Conservation (phyloP, 495 filamentous ascomycete species). For the Hamigera avellanea region DNA sequence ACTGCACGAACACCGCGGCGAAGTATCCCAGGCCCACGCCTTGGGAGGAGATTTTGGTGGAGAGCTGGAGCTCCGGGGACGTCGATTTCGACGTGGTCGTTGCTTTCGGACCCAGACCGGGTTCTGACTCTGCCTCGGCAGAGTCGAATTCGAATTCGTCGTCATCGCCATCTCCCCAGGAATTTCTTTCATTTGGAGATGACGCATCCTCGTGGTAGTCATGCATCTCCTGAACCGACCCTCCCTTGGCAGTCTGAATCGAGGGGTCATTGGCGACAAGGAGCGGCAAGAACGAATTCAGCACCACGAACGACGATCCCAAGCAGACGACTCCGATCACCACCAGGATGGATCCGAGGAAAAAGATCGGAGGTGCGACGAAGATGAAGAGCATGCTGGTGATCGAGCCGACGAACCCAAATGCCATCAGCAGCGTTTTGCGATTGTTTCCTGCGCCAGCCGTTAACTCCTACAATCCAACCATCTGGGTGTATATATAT, state of each 20-base stretch:
- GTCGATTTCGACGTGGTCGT: slow-evolving; percentile 12
- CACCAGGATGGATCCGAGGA: slow-evolving; percentile 66
- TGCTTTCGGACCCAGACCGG: neutral
- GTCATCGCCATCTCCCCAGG: neutral
- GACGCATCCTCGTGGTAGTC: slow-evolving; percentile 7
- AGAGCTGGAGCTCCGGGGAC: slow-evolving; percentile 58
- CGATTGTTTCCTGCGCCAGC: slow-evolving; percentile 26
- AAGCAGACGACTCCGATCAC: slow-evolving; percentile 70
- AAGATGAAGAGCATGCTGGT: slow-evolving; percentile 79
- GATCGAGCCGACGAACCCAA: slow-evolving; percentile 66
- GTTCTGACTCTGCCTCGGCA: slow-evolving; percentile 4
- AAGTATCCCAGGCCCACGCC: slow-evolving; percentile 74
- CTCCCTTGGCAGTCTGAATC: slow-evolving; percentile 17
- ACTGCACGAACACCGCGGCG: slow-evolving; percentile 65
- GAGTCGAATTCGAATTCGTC: slow-evolving; percentile 1
- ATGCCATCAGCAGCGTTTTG: slow-evolving; percentile 66
- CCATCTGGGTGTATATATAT: no score
- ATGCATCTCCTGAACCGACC: slow-evolving; percentile 14
- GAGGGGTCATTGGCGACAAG: slow-evolving; percentile 36
- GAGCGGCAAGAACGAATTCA: slow-evolving; percentile 41
- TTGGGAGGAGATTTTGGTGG: slow-evolving; percentile 67
- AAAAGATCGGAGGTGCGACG: slow-evolving; percentile 54
- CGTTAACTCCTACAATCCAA: no score
- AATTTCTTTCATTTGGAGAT: neutral
- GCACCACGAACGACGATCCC: slow-evolving; percentile 39